Conservation (phyloP, 2,329 filamentous ascomycete genomes). For the Cladorrhinum sp. region DNA sequence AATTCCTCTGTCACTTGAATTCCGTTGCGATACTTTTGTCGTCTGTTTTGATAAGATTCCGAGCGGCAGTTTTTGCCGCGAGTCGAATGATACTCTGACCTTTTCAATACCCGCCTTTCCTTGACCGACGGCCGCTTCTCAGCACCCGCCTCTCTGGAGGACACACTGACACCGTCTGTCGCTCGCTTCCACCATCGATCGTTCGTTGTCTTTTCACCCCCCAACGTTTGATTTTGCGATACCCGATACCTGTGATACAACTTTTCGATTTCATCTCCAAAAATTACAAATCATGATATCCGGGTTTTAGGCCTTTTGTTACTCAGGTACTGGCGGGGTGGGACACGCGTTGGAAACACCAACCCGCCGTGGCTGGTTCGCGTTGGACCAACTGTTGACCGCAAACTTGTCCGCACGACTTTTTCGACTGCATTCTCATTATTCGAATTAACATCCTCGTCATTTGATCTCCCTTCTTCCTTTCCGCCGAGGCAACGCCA, state of each 20-base stretch:
- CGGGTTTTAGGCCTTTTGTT: slow-evolving; percentile 4
- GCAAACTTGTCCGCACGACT: slow-evolving; percentile 2
- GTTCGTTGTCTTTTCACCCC: neutral
- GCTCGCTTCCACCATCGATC: neutral
- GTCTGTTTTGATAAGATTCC: neutral
- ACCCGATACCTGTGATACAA: neutral
- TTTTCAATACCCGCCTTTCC: neutral
- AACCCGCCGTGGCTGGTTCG: slow-evolving; percentile 16
- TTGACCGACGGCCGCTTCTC: neutral
- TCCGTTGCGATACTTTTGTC: neutral
- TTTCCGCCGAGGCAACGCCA: neutral
- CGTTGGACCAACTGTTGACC: slow-evolving; percentile 15
- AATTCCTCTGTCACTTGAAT: neutral
- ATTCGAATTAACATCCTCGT: neutral
- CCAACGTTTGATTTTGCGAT: neutral
- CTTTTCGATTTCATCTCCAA: neutral
- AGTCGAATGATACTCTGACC: neutral
- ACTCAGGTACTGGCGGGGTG: slow-evolving; percentile 16
- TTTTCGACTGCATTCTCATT: neutral
- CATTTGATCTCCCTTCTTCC: neutral
- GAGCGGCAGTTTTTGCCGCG: neutral
- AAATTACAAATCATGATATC: slow-evolving; percentile 15
- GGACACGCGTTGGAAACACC: slow-evolving; percentile 18
- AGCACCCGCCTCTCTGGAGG: neutral
- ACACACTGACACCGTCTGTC: neutral